Percentiles rank a stretch among this genome's conserved stretches.
These are phyloP conservation scores for Trichoderma harzianum DNA, from an alignment of 2,329 filamentous ascomycete genomes.

Conservation along the genomic window DNA sequence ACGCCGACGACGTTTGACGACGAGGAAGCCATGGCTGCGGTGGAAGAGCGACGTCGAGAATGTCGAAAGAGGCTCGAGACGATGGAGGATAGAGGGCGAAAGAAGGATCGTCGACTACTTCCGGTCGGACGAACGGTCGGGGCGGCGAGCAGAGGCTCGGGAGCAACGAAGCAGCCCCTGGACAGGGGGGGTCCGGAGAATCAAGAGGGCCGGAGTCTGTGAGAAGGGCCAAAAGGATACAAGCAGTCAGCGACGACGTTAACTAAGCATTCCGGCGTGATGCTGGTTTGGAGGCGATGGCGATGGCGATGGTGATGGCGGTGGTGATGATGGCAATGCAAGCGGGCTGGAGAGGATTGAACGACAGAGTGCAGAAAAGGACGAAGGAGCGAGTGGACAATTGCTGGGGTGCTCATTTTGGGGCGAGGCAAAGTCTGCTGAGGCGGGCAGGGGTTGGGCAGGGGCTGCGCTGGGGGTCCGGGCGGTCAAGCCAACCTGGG, in stretches of 20 bases:
- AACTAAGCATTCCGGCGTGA: conserved; percentile 24
- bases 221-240: conserved; percentile 19
- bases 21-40: conserved; percentile 69
- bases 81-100: conserved; percentile 13
- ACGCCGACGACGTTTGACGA: conserved; percentile 98
- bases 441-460: conserved; percentile 18
- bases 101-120: conserved; percentile 14
- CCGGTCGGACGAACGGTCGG: conserved; percentile 16
- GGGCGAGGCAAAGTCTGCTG: conserved; percentile 25
- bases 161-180: conserved; percentile 22
- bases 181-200: conserved; percentile 13
- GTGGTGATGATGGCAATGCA: conserved; percentile 3
- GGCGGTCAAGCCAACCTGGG: conserved; percentile 20
- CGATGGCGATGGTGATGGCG: not conserved
- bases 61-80: conserved; percentile 8
- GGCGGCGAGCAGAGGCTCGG: conserved; percentile 19
- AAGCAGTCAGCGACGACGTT: conserved; percentile 23
- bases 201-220: conserved; percentile 20
- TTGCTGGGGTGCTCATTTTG: conserved; percentile 18
- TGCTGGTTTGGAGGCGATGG: not conserved
- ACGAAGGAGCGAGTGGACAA: conserved; percentile 18
- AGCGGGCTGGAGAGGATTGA: not conserved
- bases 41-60: conserved; percentile 8
- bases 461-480: conserved; percentile 2
- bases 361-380: conserved; percentile 12